Base-by-base conservation (phyloP, 441 rosid genomes). In the Gossypium schwendimanii region DNA sequence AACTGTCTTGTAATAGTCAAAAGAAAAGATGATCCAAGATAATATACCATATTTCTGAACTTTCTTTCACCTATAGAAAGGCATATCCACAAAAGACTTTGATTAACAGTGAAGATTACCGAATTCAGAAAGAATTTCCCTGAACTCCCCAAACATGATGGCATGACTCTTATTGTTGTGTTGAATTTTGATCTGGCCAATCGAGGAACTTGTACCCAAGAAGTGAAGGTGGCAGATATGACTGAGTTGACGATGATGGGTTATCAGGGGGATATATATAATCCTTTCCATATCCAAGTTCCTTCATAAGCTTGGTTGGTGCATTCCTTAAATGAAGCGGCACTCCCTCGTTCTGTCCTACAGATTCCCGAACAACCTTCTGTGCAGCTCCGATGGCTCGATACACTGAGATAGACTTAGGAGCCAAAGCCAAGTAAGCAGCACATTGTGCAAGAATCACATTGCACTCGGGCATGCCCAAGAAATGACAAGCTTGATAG, bases 401-500 rank as follows among this genome's bases (percentile, higher is more conserved):
- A 79, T 90, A 90, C 17, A 86, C 91, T 39, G 91, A 74, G 12
- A 92, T 53, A 9, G 97, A 92, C 67, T 92, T 92, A 0, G 91
- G 90, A 75, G 91, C 91, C 82, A 92, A 70, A 39, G 92, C 89
- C 80, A 87, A 82, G 84, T 88, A 92, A 18, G 96, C 87, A 1
- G 78, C 87, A 63, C 97, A 90, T 59, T 92, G 93, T 1, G 94
- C 91, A 17, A 92, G 94, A 73, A 90, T 73, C 23, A 89, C 96
- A 78, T 89, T 82, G 58, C 91, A 92, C 78, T 90, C 94, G 0
- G 97, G 97, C 91, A 90, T 88, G 62, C 93, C 96, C 78, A 90
- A 71, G 79, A 90, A 90, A 87, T 92, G 94, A 62, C 92, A 90
- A 74, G 96, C 96, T 80, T 92, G 97, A 75, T 90, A 92, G 77